phyloP scores from a whole-genome alignment of 345 rosid genomes.

The Pelargonium nanum region DNA sequence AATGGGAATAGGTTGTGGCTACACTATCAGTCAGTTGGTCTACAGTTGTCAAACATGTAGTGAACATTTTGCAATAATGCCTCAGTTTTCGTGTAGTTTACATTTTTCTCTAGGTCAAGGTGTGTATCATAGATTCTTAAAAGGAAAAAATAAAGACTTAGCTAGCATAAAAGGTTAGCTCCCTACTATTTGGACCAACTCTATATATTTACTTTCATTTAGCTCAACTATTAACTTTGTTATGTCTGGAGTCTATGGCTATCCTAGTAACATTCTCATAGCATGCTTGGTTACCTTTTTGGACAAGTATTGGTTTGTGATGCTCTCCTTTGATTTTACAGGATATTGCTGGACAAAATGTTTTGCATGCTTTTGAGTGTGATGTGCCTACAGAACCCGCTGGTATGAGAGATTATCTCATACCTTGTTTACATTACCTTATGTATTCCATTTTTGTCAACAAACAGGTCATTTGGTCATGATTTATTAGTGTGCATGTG shows the following conservation, averaged over 20 bases:
- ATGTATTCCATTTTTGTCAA: neutral
- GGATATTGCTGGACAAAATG: slow-evolving; percentile 23
- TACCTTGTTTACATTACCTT: slow-evolving; percentile 1
- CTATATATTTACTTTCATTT: too few species aligned
- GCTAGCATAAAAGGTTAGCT: neutral
- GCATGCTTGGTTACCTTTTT: slow-evolving; percentile 6
- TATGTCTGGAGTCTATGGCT: neutral
- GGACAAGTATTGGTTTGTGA: slow-evolving; percentile 3
- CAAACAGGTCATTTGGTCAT: neutral
- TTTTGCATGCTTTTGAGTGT: slow-evolving; percentile 49
- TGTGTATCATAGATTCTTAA: neutral
- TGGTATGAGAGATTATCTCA: slow-evolving; percentile 35
- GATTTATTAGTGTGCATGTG: neutral
- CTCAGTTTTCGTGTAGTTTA: neutral
- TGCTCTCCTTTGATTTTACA: slow-evolving; percentile 17
- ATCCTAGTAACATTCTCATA: too few species aligned
- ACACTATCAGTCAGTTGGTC: too few species aligned
- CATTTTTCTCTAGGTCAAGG: neutral
- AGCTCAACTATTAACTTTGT: neutral
- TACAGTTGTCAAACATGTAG: too few species aligned
- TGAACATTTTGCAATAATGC: neutral
- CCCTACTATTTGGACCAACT: too few species aligned
- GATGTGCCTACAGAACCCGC: slow-evolving; percentile 34
- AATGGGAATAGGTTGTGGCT: too few species aligned
- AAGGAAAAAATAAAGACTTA: neutral